phyloP scores from a whole-genome alignment of 805 yeast species.

The Blastobotrys robertii region DNA sequence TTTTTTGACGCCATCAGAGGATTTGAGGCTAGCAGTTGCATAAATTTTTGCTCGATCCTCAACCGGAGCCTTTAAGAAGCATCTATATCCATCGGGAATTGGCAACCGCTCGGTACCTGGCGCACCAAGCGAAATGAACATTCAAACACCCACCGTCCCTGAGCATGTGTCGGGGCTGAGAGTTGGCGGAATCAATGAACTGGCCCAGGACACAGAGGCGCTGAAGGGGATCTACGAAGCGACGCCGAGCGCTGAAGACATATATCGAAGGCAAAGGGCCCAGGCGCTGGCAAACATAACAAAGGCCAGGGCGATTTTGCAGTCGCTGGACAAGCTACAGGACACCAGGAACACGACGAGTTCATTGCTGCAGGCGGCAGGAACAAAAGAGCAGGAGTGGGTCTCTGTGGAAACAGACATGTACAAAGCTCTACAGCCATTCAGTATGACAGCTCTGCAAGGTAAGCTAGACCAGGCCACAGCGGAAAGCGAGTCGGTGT shows the following conservation, averaged over 20 bases:
- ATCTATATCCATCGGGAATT: too few relatives aligned
- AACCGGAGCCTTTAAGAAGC: too few relatives aligned
- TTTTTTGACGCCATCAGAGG: too few relatives aligned
- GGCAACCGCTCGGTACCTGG: too few relatives aligned
- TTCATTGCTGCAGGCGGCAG: conserved; percentile 9
- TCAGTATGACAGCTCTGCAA: conserved; percentile 29
- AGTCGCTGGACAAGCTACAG: conserved; percentile 22
- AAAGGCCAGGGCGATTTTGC: conserved; percentile 21
- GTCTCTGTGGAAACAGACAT: conserved; percentile 29
- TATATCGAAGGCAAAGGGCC: conserved; percentile 19
- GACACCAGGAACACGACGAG: conserved; percentile 3
- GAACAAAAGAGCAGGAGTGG: conserved; percentile 28
- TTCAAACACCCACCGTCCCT: too few relatives aligned
- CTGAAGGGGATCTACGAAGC: conserved; percentile 25
- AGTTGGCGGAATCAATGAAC: conserved; percentile 17
- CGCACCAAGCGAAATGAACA: too few relatives aligned
- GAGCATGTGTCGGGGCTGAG: conserved; percentile 4
- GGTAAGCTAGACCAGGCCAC: conserved; percentile 24
- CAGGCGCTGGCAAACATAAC: conserved; percentile 21
- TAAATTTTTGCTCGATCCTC: too few relatives aligned
- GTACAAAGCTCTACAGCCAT: conserved; percentile 28
- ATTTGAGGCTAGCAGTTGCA: too few relatives aligned
- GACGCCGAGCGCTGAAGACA: conserved; percentile 15
- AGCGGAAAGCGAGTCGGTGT: conserved; percentile 25
- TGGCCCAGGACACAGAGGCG: conserved; percentile 15